A percentile compares a stretch with the other conserved stretches of the same genome.
Evolutionary conservation across 768 basidiomycete species (phyloP).

Genomic region (Chiua virens): DNA sequence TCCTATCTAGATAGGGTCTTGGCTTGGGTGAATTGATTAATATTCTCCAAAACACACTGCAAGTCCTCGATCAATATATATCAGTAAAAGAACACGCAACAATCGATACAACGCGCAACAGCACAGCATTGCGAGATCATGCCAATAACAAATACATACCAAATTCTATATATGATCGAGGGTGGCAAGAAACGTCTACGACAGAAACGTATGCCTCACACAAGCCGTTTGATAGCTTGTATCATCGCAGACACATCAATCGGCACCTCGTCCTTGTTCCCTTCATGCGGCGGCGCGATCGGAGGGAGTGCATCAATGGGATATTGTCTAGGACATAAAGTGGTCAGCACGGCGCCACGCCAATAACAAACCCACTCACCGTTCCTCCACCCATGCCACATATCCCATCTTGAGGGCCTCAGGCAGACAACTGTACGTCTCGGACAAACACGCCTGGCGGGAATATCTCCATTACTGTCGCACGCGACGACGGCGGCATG

Average conservation of each 20-base stretch:
- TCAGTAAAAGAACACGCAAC: too few species aligned
- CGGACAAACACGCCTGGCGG: slow-evolving; percentile 62
- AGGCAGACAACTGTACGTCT: slow-evolving; percentile 60
- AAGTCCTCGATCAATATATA: too few species aligned
- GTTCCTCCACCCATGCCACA: slow-evolving; percentile 53
- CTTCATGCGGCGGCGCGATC: slow-evolving; percentile 25
- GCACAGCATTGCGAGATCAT: too few species aligned
- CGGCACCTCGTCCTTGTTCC: slow-evolving; percentile 25
- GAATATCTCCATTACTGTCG: slow-evolving; percentile 79
- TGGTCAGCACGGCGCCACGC: neutral
- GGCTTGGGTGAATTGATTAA: too few species aligned
- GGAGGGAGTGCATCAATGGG: slow-evolving; percentile 34
- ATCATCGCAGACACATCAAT: slow-evolving; percentile 45
- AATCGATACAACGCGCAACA: too few species aligned
- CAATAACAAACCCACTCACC: slow-evolving; percentile 22
- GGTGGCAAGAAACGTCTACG: too few species aligned
- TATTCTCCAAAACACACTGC: too few species aligned
- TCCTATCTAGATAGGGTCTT: too few species aligned
- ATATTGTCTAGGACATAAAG: slow-evolving; percentile 34
- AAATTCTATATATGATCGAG: too few species aligned
- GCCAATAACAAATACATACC: too few species aligned
- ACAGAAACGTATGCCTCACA: neutral
- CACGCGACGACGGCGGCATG: slow-evolving; percentile 58
- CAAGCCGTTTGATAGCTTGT: slow-evolving; percentile 31
- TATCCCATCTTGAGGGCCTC: slow-evolving; percentile 55